Conservation (phyloP, 805 yeast genomes). For the Wickerhamomyces chambardii region DNA sequence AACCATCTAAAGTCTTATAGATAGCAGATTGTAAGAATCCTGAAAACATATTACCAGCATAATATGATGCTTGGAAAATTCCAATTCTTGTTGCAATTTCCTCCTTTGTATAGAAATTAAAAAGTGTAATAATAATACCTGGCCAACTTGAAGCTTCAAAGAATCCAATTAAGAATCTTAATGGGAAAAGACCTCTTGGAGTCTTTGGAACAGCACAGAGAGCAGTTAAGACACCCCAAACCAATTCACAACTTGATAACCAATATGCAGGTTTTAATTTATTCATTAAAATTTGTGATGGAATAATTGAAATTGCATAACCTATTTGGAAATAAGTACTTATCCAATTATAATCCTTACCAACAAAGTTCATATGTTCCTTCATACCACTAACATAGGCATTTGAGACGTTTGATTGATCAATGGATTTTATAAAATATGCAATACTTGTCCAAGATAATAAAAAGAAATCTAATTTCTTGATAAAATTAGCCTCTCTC, state of each 20-base stretch:
- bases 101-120: constrained; percentile 25
- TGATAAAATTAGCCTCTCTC: constrained; percentile 4
- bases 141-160: constrained; percentile 58
- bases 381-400: constrained; percentile 64
- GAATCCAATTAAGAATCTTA: constrained; percentile 59
- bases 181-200: constrained; percentile 44
- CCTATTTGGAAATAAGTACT: constrained; percentile 56
- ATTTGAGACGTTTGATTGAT: constrained; percentile 44
- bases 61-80: constrained; percentile 10
- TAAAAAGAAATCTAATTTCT: constrained; percentile 6
- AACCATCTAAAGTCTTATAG: constrained; percentile 17
- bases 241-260: constrained; percentile 46
- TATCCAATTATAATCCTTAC: constrained; percentile 55
- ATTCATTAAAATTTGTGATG: constrained; percentile 53
- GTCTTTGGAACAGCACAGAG: constrained; percentile 38
- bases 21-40: constrained; percentile 34
- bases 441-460: constrained; percentile 4
- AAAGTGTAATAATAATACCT: constrained; percentile 25
- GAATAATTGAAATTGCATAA: constrained; percentile 52
- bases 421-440: constrained; percentile 32
- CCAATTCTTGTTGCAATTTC: constrained; percentile 24
- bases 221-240: constrained; percentile 64
- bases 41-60: constrained; percentile 10
- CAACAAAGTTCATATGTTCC: constrained; percentile 46
- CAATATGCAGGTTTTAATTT: constrained; percentile 40